Conservation (phyloP, 2,329 filamentous ascomycete genomes). For the Apiospora kogelbergensis region DNA sequence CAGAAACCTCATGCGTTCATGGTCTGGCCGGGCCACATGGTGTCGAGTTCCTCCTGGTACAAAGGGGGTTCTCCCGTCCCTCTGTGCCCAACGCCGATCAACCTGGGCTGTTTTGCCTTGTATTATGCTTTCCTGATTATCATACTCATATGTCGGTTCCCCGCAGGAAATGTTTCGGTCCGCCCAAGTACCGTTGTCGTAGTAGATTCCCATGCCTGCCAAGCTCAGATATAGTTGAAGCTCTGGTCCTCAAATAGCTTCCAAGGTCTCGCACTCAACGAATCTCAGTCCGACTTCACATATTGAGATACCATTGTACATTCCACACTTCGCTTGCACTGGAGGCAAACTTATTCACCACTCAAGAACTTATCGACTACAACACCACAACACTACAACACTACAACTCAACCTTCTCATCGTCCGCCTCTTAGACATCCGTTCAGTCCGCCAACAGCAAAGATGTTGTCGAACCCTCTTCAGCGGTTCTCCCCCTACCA, state of each 20-base stretch:
- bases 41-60: conserved; percentile 30
- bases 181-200: conserved; percentile 38
- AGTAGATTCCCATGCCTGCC: conserved; percentile 29
- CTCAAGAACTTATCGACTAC: background rate
- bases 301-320: background rate
- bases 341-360: background rate
- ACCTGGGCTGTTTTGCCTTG: conserved; percentile 36
- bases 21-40: background rate
- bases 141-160: conserved; percentile 25
- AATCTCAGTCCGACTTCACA: background rate
- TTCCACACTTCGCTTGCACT: background rate
- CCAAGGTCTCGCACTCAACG: background rate
- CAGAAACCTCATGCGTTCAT: conserved; percentile 19
- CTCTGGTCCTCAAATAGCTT: background rate
- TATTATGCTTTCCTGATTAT: conserved; percentile 28
- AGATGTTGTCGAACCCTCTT: conserved; percentile 64
- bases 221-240: conserved; percentile 35
- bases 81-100: conserved; percentile 37
- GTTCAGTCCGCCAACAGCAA: conserved; percentile 28
- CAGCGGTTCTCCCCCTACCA: conserved; percentile 64
- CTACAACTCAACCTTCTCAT: background rate
- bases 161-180: conserved; percentile 38
- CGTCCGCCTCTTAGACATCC: conserved; percentile 12
- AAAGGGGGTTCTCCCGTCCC: conserved; percentile 36
- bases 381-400: background rate